phyloP scores from a whole-genome alignment of 2,329 filamentous ascomycete species.

The Claviceps humidiphila region DNA sequence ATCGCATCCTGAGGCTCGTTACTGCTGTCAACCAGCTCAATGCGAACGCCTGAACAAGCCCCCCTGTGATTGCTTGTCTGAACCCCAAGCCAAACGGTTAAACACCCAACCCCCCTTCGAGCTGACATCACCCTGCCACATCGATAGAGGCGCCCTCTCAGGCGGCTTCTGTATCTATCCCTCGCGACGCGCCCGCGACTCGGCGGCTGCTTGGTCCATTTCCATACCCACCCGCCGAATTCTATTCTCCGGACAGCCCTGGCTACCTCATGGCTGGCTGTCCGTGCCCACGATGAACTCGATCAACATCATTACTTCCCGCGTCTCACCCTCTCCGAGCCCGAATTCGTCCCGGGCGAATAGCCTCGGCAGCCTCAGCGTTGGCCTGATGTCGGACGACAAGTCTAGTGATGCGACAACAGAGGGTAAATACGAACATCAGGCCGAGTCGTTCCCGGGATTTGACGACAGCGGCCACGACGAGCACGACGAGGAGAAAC shows the following conservation, averaged over 20 bases:
- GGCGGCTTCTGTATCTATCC: background rate
- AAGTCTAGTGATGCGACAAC: slow-evolving; percentile 20
- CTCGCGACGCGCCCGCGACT: background rate
- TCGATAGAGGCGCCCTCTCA: background rate
- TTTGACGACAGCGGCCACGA: slow-evolving; percentile 24
- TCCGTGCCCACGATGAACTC: slow-evolving; percentile 73
- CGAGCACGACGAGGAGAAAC: slow-evolving; percentile 24
- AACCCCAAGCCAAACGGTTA: background rate
- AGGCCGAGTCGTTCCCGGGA: slow-evolving; percentile 23
- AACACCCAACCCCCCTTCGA: background rate
- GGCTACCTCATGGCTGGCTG: slow-evolving; percentile 38
- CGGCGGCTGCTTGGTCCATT: background rate
- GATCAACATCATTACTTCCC: slow-evolving; percentile 81
- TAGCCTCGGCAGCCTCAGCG: slow-evolving; percentile 41
- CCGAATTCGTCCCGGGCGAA: slow-evolving; percentile 45
- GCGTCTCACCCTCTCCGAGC: slow-evolving; percentile 53
- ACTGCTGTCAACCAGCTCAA: background rate
- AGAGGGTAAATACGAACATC: slow-evolving; percentile 21
- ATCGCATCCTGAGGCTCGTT: slow-evolving; percentile 3
- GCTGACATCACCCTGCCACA: slow-evolving; percentile 3
- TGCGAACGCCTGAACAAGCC: background rate
- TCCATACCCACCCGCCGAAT: background rate
- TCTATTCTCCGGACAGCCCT: slow-evolving; percentile 2
- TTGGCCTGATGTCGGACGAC: slow-evolving; percentile 31
- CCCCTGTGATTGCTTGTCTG: slow-evolving; percentile 1